phyloP scores from a whole-genome alignment of 31 red algal species.

The Endocladia muricata region DNA sequence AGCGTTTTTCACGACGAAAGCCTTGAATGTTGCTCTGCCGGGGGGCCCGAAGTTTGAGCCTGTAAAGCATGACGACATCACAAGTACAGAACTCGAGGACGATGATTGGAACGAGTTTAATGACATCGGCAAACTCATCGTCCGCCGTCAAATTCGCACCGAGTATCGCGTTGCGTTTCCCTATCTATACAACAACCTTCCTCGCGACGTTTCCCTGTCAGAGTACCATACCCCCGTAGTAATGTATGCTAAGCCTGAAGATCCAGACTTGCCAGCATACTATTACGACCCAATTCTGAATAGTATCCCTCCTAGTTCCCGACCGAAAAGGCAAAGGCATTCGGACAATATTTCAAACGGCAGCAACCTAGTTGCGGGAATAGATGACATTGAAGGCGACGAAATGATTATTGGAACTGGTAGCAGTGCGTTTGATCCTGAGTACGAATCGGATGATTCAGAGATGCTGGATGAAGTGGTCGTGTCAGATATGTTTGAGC shows the following conservation, averaged over 20 bases:
- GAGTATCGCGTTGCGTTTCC: conserved; percentile 95
- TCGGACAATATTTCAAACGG: not conserved
- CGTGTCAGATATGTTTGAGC: conserved; percentile 64
- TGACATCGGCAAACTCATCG: conserved; percentile 92
- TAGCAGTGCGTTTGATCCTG: not conserved
- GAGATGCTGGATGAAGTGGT: conserved; percentile 34
- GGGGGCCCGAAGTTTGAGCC: conserved; percentile 96
- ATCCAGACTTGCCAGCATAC: conserved; percentile 87
- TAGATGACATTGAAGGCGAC: conserved; percentile 8
- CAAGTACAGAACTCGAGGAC: conserved; percentile 41
- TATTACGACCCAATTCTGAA: conserved; percentile 83
- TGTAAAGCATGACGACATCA: conserved; percentile 52
- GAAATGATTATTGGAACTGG: not conserved
- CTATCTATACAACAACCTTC: conserved; percentile 79
- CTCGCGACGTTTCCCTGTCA: conserved; percentile 65
- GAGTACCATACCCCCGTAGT: conserved; percentile 77
- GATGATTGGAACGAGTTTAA: conserved; percentile 99
- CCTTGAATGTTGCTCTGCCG: conserved; percentile 81
- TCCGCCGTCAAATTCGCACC: conserved; percentile 84
- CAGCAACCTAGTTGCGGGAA: not conserved
- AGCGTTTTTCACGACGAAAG: conserved; percentile 89
- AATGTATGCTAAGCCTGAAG: conserved; percentile 65
- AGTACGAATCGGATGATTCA: conserved; percentile 45
- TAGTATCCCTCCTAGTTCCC: conserved; percentile 49
- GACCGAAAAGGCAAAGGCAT: not conserved